Evolutionary conservation across 2,329 filamentous ascomycete genomes (phyloP).

Genomic region (Paecilomyces formosus): DNA sequence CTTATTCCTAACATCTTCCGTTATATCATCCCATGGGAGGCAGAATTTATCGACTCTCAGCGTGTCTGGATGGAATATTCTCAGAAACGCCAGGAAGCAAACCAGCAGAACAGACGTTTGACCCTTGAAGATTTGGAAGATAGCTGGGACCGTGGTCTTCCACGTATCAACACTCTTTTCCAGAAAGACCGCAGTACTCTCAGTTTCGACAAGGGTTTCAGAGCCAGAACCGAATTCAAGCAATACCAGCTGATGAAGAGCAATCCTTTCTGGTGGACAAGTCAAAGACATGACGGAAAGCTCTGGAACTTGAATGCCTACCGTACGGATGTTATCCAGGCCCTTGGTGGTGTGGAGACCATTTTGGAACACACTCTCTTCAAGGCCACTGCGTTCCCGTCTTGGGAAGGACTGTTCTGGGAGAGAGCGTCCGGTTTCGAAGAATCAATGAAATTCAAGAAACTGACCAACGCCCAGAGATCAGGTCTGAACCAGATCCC

Average conservation of each 20-base stretch:
- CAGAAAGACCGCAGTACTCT: slow-evolving; percentile 96
- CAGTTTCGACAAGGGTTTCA: slow-evolving; percentile 98
- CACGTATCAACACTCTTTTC: slow-evolving; percentile 97
- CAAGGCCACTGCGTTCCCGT: slow-evolving; percentile 93
- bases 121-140: slow-evolving; percentile 96
- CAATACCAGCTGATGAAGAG: slow-evolving; percentile 98
- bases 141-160: slow-evolving; percentile 95
- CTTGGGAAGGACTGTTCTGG: slow-evolving; percentile 96
- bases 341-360: slow-evolving; percentile 90
- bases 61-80: slow-evolving; percentile 99
- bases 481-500: slow-evolving; percentile 98
- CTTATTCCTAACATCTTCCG: slow-evolving; percentile 98
- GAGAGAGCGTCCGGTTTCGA: slow-evolving; percentile 58
- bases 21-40: slow-evolving; percentile 98
- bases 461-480: slow-evolving; percentile 92
- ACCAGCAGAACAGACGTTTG: slow-evolving; percentile 90
- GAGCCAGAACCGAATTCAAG: slow-evolving; percentile 92
- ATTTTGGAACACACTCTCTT: slow-evolving; percentile 96
- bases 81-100: slow-evolving; percentile 92
- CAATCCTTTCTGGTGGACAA: slow-evolving; percentile 99
- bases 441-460: slow-evolving; percentile 91
- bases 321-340: slow-evolving; percentile 93
- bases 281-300: slow-evolving; percentile 92
- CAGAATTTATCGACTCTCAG: slow-evolving; percentile 97
- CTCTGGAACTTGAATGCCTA: slow-evolving; percentile 96